phyloP scores from a whole-genome alignment of 129 eudicot genomes.

The Escallonia herrerae region DNA sequence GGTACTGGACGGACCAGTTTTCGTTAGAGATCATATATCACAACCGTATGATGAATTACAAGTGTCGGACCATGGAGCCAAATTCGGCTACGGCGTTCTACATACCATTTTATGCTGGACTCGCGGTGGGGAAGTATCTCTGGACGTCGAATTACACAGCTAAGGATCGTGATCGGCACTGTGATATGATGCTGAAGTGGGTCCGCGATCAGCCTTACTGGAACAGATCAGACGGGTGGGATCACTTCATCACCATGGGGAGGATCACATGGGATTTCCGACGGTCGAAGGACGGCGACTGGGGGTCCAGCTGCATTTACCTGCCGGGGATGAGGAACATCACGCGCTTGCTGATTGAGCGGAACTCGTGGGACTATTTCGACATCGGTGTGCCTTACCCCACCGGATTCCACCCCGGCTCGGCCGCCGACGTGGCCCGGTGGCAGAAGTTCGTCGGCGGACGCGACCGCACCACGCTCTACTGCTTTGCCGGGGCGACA shows the following conservation, averaged over 20 bases:
- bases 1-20: slow-evolving; percentile 92
- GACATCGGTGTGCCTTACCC: slow-evolving; percentile 96
- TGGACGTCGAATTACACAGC: slow-evolving; percentile 39
- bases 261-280: slow-evolving; percentile 97
- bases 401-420: slow-evolving; percentile 89
- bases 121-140: slow-evolving; percentile 70
- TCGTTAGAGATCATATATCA: slow-evolving; percentile 71
- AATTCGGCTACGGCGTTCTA: slow-evolving; percentile 66
- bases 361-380: slow-evolving; percentile 89
- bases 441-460: slow-evolving; percentile 74
- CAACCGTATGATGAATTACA: slow-evolving; percentile 53
- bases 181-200: slow-evolving; percentile 60
- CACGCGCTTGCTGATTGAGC: slow-evolving; percentile 74
- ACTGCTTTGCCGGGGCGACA: slow-evolving; percentile 84
- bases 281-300: slow-evolving; percentile 45
- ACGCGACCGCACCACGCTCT: slow-evolving; percentile 43
- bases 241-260: slow-evolving; percentile 82
- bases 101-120: slow-evolving; percentile 90
- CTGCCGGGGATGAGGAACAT: slow-evolving; percentile 70
- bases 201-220: slow-evolving; percentile 47
- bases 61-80: slow-evolving; percentile 58
- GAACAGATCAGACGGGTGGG: slow-evolving; percentile 66
- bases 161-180: slow-evolving; percentile 57
- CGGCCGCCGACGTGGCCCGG: slow-evolving; percentile 35
- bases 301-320: slow-evolving; percentile 85